phyloP scores from a whole-genome alignment of 2,329 filamentous ascomycete species.

The Albophoma yamanashiensis region DNA sequence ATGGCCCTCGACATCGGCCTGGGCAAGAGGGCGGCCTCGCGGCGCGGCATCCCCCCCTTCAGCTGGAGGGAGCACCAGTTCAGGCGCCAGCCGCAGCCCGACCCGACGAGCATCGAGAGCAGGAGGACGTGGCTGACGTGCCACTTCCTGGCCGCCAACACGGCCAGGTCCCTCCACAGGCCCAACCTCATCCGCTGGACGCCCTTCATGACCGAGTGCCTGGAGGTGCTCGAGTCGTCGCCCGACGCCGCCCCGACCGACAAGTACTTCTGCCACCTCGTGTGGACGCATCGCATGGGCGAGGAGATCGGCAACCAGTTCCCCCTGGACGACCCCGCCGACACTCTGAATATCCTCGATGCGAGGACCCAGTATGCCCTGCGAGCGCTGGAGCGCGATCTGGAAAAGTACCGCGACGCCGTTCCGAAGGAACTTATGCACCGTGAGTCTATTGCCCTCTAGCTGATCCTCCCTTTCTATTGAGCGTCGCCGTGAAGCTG shows the following conservation, averaged over 20 bases:
- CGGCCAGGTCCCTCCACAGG: constrained; percentile 50
- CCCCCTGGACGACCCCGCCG: constrained; percentile 51
- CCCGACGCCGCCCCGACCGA: constrained; percentile 47
- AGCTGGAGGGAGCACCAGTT: constrained; percentile 31
- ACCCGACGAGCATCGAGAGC: constrained; percentile 43
- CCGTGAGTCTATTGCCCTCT: constrained; percentile 30
- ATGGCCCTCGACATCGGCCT: constrained; percentile 81
- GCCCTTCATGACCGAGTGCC: constrained; percentile 48
- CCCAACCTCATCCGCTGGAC: constrained; percentile 51
- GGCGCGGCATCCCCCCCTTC: constrained; percentile 10
- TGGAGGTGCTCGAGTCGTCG: constrained; percentile 42
- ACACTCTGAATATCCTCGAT: constrained; percentile 46
- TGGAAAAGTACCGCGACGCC: constrained; percentile 48
- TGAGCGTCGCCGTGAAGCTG: background rate
- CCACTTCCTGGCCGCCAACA: constrained; percentile 48
- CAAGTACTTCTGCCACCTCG: constrained; percentile 45
- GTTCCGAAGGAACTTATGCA: constrained; percentile 41
- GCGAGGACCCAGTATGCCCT: constrained; percentile 53
- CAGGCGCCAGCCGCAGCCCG: constrained; percentile 29
- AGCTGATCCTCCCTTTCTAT: background rate
- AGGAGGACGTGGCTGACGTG: constrained; percentile 48
- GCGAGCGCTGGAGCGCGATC: constrained; percentile 51
- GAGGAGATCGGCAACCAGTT: constrained; percentile 62
- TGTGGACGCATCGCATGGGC: constrained; percentile 50
- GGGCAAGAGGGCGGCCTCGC: constrained; percentile 29